These are phyloP conservation scores for Podospora sp. DNA, from an alignment of 495 filamentous ascomycete genomes.

Conservation along the genomic window DNA sequence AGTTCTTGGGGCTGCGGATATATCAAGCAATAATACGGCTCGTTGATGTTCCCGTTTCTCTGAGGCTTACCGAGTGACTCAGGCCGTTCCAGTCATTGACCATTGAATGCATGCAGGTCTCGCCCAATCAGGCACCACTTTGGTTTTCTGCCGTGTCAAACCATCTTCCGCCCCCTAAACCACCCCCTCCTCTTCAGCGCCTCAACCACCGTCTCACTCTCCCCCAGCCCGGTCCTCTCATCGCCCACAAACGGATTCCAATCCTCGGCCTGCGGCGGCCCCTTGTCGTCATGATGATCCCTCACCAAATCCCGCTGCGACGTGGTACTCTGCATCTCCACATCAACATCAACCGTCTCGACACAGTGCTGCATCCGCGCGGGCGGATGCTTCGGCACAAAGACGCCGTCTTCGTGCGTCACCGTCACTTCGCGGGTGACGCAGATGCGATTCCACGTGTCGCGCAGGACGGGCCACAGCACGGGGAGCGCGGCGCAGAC, in stretches of 20 bases:
- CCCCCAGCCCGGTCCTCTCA: slow-evolving; percentile 19
- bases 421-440: slow-evolving; percentile 34
- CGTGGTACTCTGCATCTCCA: neutral
- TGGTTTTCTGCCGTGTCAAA: too few species aligned
- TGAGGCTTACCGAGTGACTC: too few species aligned
- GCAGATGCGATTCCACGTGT: slow-evolving; percentile 29
- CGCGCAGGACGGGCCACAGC: slow-evolving; percentile 3
- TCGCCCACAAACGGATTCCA: slow-evolving; percentile 24
- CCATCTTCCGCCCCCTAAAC: too few species aligned
- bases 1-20: too few species aligned
- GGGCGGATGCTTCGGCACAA: neutral
- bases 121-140: too few species aligned
- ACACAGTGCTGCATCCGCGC: too few species aligned
- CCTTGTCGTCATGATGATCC: neutral
- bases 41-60: too few species aligned
- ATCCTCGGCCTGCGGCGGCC: neutral
- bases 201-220: slow-evolving; percentile 20
- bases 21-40: too few species aligned
- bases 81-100: too few species aligned
- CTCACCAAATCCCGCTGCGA: neutral
- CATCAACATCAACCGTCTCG: neutral
- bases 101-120: too few species aligned
- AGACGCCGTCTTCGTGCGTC: neutral
- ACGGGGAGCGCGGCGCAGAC: slow-evolving; percentile 7
- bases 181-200: neutral